Conservation (phyloP, 169 alveolate species). For the Plasmodium adleri region DNA sequence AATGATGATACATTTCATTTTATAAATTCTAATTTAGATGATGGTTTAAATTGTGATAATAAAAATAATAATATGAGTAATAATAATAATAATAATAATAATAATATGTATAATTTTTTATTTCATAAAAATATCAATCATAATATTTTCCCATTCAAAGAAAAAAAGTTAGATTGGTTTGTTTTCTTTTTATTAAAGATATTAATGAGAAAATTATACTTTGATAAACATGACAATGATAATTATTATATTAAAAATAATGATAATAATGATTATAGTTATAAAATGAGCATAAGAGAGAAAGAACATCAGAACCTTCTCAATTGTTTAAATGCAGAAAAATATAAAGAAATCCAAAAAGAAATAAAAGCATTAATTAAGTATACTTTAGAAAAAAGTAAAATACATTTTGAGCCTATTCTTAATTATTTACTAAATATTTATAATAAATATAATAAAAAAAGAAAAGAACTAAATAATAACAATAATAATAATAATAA, state of each 20-base stretch:
- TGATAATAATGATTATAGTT: too few relatives aligned
- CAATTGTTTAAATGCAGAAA: conserved; percentile 10
- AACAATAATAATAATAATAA: background rate
- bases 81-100: background rate
- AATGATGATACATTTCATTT: background rate
- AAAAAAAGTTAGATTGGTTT: conserved; percentile 8
- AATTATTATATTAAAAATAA: too few relatives aligned
- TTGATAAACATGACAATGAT: background rate
- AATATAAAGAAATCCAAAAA: conserved; percentile 43
- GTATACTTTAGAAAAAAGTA: conserved; percentile 39
- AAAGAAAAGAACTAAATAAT: background rate
- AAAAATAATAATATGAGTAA: background rate
- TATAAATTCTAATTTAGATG: background rate
- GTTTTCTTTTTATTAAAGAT: conserved; percentile 32
- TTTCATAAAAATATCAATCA: background rate
- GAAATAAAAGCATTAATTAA: conserved; percentile 42
- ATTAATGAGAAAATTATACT: conserved; percentile 4
- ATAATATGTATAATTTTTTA: background rate
- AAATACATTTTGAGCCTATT: conserved; percentile 17
- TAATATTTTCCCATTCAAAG: background rate
- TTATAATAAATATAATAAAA: conserved; percentile 43
- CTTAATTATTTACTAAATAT: conserved; percentile 27
- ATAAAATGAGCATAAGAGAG: too few relatives aligned
- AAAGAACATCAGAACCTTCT: background rate
- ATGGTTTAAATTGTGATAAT: background rate